A percentile compares a stretch with the other conserved stretches of the same genome.
phyloP scores from a whole-genome alignment of 2,329 filamentous ascomycete genomes.

The Ceratocystis destructans region DNA sequence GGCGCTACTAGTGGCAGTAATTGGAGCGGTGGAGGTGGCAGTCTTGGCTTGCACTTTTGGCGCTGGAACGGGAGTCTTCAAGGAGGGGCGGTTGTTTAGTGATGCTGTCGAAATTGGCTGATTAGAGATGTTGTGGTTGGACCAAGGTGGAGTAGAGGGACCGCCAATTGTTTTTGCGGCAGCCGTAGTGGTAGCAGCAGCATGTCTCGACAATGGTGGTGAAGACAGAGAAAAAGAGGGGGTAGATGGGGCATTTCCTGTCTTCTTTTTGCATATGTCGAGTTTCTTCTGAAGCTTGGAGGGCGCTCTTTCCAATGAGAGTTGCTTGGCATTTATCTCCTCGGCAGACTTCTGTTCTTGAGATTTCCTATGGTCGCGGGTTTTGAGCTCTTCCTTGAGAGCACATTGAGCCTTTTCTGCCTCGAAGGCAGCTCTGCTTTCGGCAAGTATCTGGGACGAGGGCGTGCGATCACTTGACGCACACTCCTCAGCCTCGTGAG shows the following conservation, averaged over 20 bases:
- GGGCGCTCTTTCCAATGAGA: not conserved
- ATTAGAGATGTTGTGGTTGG: conserved; percentile 7
- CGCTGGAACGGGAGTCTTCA: conserved; percentile 3
- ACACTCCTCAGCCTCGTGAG: not conserved
- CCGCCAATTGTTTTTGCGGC: not conserved
- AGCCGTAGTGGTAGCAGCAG: not conserved
- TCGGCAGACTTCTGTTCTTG: not conserved
- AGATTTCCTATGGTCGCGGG: not conserved
- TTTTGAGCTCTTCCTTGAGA: not conserved
- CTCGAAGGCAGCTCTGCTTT: not conserved
- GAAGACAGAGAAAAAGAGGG: not conserved
- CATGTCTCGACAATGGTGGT: not conserved
- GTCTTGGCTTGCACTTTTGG: not conserved
- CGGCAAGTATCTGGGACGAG: not conserved
- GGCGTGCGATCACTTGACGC: conserved; percentile 1
- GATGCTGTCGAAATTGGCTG: conserved; percentile 3
- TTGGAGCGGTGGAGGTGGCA: not conserved
- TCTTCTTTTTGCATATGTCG: not conserved
- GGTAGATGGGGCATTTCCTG: not conserved
- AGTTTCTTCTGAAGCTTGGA: not conserved
- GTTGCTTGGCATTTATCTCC: not conserved
- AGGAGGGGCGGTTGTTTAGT: conserved; percentile 2
- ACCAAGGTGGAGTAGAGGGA: not conserved
- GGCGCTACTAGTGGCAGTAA: not conserved
- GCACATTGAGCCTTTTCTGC: not conserved